Evolutionary conservation across 208 protist genomes (phyloP).

Genomic region (Porcisia hertigi): DNA sequence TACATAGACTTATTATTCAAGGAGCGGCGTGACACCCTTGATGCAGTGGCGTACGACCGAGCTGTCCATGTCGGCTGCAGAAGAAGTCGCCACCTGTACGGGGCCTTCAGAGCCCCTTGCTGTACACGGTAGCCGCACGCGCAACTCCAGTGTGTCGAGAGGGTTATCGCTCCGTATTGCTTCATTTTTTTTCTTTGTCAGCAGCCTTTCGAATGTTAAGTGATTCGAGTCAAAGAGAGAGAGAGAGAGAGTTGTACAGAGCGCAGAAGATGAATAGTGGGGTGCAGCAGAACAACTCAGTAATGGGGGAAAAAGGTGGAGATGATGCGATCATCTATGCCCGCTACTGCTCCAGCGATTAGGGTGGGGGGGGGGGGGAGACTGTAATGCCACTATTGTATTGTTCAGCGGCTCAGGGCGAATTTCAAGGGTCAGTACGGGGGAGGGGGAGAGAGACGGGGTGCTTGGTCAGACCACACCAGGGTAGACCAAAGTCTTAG

Average conservation of each 20-base stretch:
- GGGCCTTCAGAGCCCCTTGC: not conserved
- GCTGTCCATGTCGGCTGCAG: not conserved
- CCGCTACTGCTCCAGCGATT: no score
- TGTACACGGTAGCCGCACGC: not conserved
- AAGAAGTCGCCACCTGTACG: not conserved
- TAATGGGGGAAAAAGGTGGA: not conserved
- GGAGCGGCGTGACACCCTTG: not conserved
- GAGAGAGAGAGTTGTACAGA: not conserved
- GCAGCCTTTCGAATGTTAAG: no score
- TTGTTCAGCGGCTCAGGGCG: no score
- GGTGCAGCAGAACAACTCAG: not conserved
- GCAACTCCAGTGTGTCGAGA: not conserved
- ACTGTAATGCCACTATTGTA: no score
- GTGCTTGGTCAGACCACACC: no score
- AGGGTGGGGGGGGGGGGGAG: no score
- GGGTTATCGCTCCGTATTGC: not conserved
- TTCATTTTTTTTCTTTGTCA: not conserved
- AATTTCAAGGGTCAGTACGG: no score
- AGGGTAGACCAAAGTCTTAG: no score
- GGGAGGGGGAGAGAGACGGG: no score
- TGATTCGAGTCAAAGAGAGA: not conserved
- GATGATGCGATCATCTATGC: no score
- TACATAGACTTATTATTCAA: not conserved
- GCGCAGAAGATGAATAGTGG: not conserved
- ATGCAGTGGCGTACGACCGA: not conserved